Percentiles rank a stretch among this genome's conserved stretches.
phyloP scores from a whole-genome alignment of 768 basidiomycete genomes.

The Daedaleopsis sinensis region DNA sequence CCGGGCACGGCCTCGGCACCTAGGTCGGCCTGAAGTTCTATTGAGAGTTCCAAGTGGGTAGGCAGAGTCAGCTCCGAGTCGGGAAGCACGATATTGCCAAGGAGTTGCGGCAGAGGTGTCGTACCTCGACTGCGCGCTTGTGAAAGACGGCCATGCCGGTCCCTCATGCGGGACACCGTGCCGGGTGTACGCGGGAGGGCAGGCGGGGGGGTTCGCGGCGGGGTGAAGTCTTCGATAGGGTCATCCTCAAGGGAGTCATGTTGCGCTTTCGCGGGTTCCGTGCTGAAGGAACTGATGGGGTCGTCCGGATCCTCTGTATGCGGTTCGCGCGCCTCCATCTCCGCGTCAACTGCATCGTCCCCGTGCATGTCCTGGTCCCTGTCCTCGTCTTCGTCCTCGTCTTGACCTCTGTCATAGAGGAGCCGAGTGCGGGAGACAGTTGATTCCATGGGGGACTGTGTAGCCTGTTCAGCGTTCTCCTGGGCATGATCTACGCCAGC shows the following conservation, averaged over 20 bases:
- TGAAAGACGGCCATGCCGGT: slow-evolving; percentile 39
- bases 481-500: too few relatives aligned
- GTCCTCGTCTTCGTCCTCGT: background rate
- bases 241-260: slow-evolving; percentile 23
- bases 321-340: background rate
- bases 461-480: too few relatives aligned
- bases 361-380: background rate
- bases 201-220: slow-evolving; percentile 13
- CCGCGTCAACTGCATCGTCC: background rate
- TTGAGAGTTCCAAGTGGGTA: background rate
- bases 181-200: slow-evolving; percentile 34
- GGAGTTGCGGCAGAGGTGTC: slow-evolving; percentile 8
- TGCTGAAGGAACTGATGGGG: slow-evolving; percentile 42
- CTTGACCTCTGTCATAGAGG: too few relatives aligned
- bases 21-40: background rate
- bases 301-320: slow-evolving; percentile 30
- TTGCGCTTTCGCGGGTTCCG: slow-evolving; percentile 14
- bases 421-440: too few relatives aligned
- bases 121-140: background rate
- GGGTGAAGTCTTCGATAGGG: slow-evolving; percentile 32
- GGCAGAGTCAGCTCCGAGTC: background rate
- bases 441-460: too few relatives aligned
- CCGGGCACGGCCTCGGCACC: background rate
- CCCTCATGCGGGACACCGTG: slow-evolving; percentile 46
- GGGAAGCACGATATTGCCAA: background rate